A percentile compares a stretch with the other conserved stretches of the same genome.
Conservation (phyloP, 768 basidiomycete species). For the Phallus indusiatus region DNA sequence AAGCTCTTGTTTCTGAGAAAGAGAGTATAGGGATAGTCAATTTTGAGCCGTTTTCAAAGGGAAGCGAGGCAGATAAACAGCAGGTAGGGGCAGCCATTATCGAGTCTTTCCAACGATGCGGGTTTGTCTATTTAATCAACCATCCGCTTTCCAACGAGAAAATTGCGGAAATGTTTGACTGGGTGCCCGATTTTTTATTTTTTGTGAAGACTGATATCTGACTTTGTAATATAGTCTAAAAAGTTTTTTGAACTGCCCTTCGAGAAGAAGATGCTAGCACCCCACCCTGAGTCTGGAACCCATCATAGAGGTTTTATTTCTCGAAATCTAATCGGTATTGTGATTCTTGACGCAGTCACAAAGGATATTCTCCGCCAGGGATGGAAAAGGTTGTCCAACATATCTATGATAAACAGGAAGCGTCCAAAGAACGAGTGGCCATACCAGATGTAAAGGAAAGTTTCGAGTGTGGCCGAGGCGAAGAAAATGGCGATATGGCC, state of each 20-base stretch:
- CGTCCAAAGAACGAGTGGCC: slow-evolving; percentile 21
- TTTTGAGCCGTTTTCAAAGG: slow-evolving; percentile 34
- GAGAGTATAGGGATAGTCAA: slow-evolving; percentile 30
- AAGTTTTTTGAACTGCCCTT: slow-evolving; percentile 29
- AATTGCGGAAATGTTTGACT: slow-evolving; percentile 31
- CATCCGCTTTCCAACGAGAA: slow-evolving; percentile 30
- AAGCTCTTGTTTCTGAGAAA: too few relatives aligned
- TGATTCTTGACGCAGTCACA: neutral
- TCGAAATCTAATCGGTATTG: neutral
- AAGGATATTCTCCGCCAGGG: slow-evolving; percentile 30
- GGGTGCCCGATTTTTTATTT: slow-evolving; percentile 22
- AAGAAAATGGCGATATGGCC: slow-evolving; percentile 31
- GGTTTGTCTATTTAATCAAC: slow-evolving; percentile 41
- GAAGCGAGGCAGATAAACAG: slow-evolving; percentile 23
- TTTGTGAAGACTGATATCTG: neutral
- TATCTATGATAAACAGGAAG: slow-evolving; percentile 24
- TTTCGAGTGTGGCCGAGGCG: slow-evolving; percentile 45
- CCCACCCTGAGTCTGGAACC: slow-evolving; percentile 34
- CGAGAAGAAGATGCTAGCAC: slow-evolving; percentile 33
- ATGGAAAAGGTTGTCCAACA: slow-evolving; percentile 31
- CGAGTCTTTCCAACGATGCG: slow-evolving; percentile 34
- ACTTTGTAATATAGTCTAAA: slow-evolving; percentile 22
- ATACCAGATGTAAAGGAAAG: slow-evolving; percentile 40
- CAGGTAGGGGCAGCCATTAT: slow-evolving; percentile 32
- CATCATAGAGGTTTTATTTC: slow-evolving; percentile 31